Base-by-base conservation (phyloP, 2,329 filamentous ascomycete species). In the Colletotrichum simmondsii region DNA sequence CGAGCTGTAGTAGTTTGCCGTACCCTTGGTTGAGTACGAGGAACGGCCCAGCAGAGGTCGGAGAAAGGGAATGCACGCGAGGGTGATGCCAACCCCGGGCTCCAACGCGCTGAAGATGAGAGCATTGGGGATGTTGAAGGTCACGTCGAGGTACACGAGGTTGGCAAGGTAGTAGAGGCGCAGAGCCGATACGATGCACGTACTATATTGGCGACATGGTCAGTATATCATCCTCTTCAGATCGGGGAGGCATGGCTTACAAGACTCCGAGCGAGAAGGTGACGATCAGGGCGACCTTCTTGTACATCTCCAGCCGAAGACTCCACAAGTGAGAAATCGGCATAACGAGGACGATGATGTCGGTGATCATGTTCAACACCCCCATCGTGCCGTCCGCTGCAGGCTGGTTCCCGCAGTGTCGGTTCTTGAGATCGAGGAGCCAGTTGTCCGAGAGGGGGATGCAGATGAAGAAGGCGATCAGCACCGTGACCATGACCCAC, bases 21-120 rank as follows among this genome's bases (percentile, higher is more conserved):
- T 73, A 4, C 71, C 71, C 22, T 73, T 73, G 5, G 56, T 26
- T 16, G 71, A 73, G 56, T 73, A 72, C n/a, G 65, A 42, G 8
- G 58, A 75, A 32, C 72, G 78, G 30, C 74, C 80, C 4, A 86
- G 76, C 8, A 86, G 77, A 6, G 84, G 83, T 1, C 83, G 81
- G 37, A 85, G 77, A 19, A 84, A 78, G 0, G 84, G 83, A 24
- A 85, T 77, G 66, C 82, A 85, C n/a, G 82, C 80, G 14, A 83
- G 75, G 8, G 80, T 80, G 12, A 86, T 79, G 46, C 79, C 83
- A 32, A 85, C 77, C 59, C 77, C 81, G 22, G 82, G 83, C 74
- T 85, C 84, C 22, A 83, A 73, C 11, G 78, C 79, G 19, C 78
- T 80, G 75, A 83, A 84, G 65, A 85, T 76, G 56, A 79, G 79